Evolutionary conservation across 2,329 filamentous ascomycete species (phyloP).

Genomic region (Coleophoma cylindrospora): DNA sequence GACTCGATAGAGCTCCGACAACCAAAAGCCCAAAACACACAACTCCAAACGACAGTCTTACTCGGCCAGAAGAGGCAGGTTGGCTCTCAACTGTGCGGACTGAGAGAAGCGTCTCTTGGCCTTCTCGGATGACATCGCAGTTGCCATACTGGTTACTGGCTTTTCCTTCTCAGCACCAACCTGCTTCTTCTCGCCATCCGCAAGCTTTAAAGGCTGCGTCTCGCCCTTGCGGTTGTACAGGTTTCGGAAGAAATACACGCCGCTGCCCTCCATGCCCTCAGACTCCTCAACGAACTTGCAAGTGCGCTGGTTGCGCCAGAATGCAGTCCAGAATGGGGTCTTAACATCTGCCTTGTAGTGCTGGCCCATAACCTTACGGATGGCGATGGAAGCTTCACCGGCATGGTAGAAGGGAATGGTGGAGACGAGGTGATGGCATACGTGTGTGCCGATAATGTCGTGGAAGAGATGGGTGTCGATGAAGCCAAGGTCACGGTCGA

Average conservation of each 20-base stretch:
- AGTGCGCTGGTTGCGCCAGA: constrained; percentile 25
- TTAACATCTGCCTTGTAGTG: constrained; percentile 42
- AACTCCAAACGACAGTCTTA: not conserved
- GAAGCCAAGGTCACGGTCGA: constrained; percentile 61
- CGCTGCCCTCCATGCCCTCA: constrained; percentile 24
- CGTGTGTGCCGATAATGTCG: constrained; percentile 60
- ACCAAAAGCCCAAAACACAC: too few species aligned
- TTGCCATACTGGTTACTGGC: constrained; percentile 14
- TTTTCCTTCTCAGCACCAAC: constrained; percentile 3
- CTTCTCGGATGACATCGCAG: constrained; percentile 20
- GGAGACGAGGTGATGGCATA: constrained; percentile 59
- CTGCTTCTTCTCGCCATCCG: constrained; percentile 1
- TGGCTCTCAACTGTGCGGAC: constrained; percentile 19
- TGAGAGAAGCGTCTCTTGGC: constrained; percentile 21
- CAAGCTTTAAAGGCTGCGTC: constrained; percentile 15
- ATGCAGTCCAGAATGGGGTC: constrained; percentile 28
- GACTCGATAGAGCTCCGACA: too few species aligned
- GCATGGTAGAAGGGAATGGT: constrained; percentile 58
- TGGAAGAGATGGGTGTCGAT: constrained; percentile 62
- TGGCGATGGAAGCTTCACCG: constrained; percentile 51
- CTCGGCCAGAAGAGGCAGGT: constrained; percentile 22
- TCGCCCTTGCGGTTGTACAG: constrained; percentile 20
- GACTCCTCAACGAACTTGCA: constrained; percentile 30
- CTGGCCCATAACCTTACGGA: constrained; percentile 49
- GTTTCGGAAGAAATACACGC: constrained; percentile 28